These are phyloP conservation scores for Colletotrichum sp. DNA, from an alignment of 2,329 filamentous ascomycete genomes.

Conservation along the genomic window DNA sequence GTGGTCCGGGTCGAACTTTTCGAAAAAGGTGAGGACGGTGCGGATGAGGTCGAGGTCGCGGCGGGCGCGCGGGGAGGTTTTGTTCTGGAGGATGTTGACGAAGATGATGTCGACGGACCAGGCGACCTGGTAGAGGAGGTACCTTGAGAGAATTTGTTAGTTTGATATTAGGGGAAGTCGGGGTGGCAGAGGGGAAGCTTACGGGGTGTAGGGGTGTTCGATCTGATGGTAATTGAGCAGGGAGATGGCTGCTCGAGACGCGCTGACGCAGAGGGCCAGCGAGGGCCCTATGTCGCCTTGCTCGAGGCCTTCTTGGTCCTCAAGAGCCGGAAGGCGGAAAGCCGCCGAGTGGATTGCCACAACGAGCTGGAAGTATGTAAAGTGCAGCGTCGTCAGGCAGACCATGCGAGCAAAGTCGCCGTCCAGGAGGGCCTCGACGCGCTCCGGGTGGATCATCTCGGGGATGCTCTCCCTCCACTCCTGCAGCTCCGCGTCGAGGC, in stretches of 20 bases:
- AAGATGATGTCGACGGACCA: slow-evolving; percentile 19
- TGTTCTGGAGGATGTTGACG: slow-evolving; percentile 16
- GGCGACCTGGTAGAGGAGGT: slow-evolving; percentile 7
- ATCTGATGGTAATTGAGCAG: slow-evolving; percentile 13
- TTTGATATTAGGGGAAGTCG: fast-evolving
- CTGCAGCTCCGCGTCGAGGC: slow-evolving; percentile 10
- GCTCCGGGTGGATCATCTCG: slow-evolving; percentile 15
- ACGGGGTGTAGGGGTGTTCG: slow-evolving; percentile 11
- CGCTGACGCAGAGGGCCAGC: slow-evolving; percentile 3
- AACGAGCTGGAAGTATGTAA: slow-evolving; percentile 17
- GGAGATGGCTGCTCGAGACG: slow-evolving; percentile 13
- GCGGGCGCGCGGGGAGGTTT: neutral
- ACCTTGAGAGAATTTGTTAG: neutral
- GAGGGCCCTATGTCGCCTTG: neutral
- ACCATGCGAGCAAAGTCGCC: slow-evolving; percentile 10
- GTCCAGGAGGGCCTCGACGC: slow-evolving; percentile 5
- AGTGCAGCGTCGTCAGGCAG: slow-evolving; percentile 6
- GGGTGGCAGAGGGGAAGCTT: neutral
- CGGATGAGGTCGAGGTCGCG: slow-evolving; percentile 17
- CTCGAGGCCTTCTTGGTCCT: slow-evolving; percentile 8
- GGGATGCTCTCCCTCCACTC: slow-evolving; percentile 15
- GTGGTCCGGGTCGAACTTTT: slow-evolving; percentile 10
- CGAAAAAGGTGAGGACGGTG: slow-evolving; percentile 12
- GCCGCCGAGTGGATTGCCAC: slow-evolving; percentile 13
- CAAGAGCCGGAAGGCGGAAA: neutral